Percentiles rank a stretch among this genome's conserved stretches.
phyloP scores from a whole-genome alignment of 306 rosid species.

The Glycine latifolia region DNA sequence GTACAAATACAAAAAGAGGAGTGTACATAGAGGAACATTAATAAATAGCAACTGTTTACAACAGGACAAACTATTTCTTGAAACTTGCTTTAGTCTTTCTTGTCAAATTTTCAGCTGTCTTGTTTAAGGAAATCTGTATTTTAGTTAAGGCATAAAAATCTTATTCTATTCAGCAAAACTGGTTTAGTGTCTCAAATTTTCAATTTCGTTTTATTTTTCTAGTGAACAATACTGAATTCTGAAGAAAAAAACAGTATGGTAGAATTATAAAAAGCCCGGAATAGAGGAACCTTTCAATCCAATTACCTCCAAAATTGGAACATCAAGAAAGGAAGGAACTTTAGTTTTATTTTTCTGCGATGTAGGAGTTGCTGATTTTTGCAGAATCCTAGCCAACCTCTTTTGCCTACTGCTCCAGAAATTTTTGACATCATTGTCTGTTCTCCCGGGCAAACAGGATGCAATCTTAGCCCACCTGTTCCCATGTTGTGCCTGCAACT shows the following conservation, averaged over 20 bases:
- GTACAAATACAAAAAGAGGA: not conserved
- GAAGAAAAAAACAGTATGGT: not conserved
- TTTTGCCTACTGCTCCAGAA: constrained; percentile 97
- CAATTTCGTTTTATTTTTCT: not conserved
- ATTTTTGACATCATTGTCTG: constrained; percentile 94
- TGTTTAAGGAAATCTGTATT: not conserved
- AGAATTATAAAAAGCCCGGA: not conserved
- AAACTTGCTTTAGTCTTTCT: not conserved
- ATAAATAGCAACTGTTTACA: not conserved
- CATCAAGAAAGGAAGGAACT: constrained; percentile 41
- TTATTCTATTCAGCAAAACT: no score
- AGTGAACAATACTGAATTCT: not conserved
- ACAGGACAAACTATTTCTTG: constrained; percentile 7
- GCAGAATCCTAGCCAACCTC: constrained; percentile 80
- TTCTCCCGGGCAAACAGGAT: constrained; percentile 75
- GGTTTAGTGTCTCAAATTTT: not conserved
- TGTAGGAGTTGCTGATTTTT: constrained; percentile 61
- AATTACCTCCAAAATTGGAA: constrained; percentile 58
- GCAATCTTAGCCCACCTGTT: constrained; percentile 98
- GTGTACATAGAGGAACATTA: not conserved
- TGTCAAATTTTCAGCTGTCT: not conserved
- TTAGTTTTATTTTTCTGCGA: constrained; percentile 58
- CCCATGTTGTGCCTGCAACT: constrained; percentile 82
- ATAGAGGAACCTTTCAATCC: not conserved
- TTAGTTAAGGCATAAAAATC: not conserved